Evolutionary conservation across 176 grass and related monocot species (phyloP), one percentile per base, ranked within the genome.

Genomic region (Eremochloa ophiuroides): DNA sequence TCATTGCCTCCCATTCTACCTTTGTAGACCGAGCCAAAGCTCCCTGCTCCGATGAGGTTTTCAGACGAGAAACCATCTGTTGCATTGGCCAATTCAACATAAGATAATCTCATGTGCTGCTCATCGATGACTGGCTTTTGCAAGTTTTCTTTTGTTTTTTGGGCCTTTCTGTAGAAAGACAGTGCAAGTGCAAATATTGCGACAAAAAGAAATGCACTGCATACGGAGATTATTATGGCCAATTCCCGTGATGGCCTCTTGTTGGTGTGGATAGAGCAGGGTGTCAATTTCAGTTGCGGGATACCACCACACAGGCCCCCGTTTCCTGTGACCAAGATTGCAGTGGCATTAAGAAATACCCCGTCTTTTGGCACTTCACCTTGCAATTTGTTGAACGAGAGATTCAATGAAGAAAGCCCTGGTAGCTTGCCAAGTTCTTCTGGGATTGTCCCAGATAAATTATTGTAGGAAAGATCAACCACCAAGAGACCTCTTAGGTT

Each of bases 311-410:
- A 93, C 4, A 89, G 51, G 6, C 82, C 77, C 35, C 20, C 4
- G 28, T 92, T 92, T 23, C 86, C 90, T 20, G 20, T 31, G 2
- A 92, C 43, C 7, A 35, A 82, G 39, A 77, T 3, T 18, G 37
- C 44, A 50, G 27, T 73, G 26, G 78, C 39, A 78, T 93, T 89
- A 3, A 76, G 55, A 69, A 93, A 48, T 48, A 48, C 46, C 15
- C 41, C 16, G 1, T 48, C 4, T 48, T 6, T 48, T 48, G 46
- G 46, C 28, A 88, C 50, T 67, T 55, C n/a, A 47, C 88, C 91
- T 17, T 91, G 33, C 23, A 91, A 85, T 67, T 81, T 70, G 56
- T 94, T 94, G 88, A 88, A 91, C 22, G 85, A 83, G 16, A 93
- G 26, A n/a, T 92, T 89, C 50, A 92, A 40, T 20, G 4, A 40